Base-by-base conservation (phyloP, 1,139 yeast genomes). In the Kurtzmaniella quercitrusa region DNA sequence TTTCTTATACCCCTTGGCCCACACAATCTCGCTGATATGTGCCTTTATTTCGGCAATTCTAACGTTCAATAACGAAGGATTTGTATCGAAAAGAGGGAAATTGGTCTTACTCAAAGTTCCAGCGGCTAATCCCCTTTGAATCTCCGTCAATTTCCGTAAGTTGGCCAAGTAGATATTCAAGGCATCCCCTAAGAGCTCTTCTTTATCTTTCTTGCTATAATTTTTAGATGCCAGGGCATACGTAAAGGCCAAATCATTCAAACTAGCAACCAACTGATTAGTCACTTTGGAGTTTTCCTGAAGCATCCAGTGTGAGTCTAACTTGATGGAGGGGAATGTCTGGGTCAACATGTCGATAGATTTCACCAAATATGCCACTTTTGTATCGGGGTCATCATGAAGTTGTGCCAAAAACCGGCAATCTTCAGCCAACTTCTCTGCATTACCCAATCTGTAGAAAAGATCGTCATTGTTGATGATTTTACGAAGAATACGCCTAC, bases 11-110 rank as follows among this genome's bases (percentile, higher is more conserved):
- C 82, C 81, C 47, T 75, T 68, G 6, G 74, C 75, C 86, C 89
- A 85, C 50, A 84, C 60, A 6, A 85, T 63, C 59, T 85, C 91
- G 46, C 85, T 73, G 16, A 85, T 65, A 57, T 83, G 84, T 14
- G 82, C 74, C 60, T 79, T 77, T 41, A 78, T 56, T 41, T 68
- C 73, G 39, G 68, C 67, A 17, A 59, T 58, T 21, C 55, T 46
- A 48, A 68, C 51, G 16, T 50, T 50, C 9, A 71, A 42, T 46
- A 69, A 70, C 16, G 57, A 58, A n/a, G 50, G 51, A 37, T 59
- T 60, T 50, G 73, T 66, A 51, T 72, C 56, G 52, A 72, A 69
- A 17, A 70, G 56, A 4, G 77, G 77, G 49, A 57, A 66, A 31
- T 54, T 56, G 1, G 60, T 54, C 49, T 72, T 75, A 12, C 55